Base-by-base conservation (phyloP, 2,329 filamentous ascomycete genomes). In the Cercospora citrullina region DNA sequence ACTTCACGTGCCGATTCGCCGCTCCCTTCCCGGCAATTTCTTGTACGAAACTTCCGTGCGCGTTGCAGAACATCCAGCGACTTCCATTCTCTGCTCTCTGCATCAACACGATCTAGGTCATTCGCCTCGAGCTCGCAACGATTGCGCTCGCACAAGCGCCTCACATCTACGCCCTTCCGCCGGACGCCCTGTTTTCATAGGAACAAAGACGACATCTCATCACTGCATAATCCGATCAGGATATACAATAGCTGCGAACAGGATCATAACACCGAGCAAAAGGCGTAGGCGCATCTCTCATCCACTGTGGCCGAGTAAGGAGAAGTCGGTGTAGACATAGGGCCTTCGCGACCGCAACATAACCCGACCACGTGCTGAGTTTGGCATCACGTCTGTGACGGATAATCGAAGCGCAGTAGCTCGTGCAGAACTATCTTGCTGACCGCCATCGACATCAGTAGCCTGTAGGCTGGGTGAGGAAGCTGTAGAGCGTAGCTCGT, bases 381-480 rank as follows among this genome's bases (percentile, higher is more conserved):
- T 63, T 18, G 62, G 62, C 62, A 64, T 57, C 48, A 42, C 62
- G 26, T 42, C 48, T 33, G 42, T 57, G 33, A 61, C 39, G 18
- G 59, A 31, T 9, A n/a, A 10, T 55, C 51, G 23, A 57, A 64
- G 48, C 60, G 59, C 68, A 69, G 68, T 72, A 72, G 68, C 69
- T 69, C 64, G 65, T 51, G 63, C 69, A 53, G 55, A 65, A 28
- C 39, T 59, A 33, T 67, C 58, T 64, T 66, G 68, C 71, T 71
- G 70, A 72, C 68, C 57, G 61, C 64, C 64, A 59, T 57, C 58
- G 63, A 68, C 63, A 60, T 68, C 71, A 68, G 67, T 72, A 73
- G 66, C 67, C 67, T 67, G 71, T 73, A 73, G 63, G 69, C 68
- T 64, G 68, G 68, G 70, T 73, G 69, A 71, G 70, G 55, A 57